Conservation (phyloP, 495 filamentous ascomycete genomes). For the Collariella sp. region DNA sequence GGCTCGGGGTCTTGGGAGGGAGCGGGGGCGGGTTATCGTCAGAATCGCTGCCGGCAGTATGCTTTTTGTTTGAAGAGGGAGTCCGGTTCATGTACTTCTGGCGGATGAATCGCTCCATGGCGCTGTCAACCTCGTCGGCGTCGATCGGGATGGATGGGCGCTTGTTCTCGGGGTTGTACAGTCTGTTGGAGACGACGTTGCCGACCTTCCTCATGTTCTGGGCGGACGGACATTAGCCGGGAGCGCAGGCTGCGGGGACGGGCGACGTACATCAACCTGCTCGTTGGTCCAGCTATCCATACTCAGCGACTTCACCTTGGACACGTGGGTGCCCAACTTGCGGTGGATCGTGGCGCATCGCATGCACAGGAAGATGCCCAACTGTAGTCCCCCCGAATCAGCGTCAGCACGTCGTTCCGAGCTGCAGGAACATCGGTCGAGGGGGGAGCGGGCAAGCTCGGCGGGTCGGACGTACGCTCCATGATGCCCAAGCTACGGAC, state of each 20-base stretch:
- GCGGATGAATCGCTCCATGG: constrained; percentile 88
- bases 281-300: constrained; percentile 96
- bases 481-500: constrained; percentile 86
- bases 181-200: constrained; percentile 74
- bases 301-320: constrained; percentile 94
- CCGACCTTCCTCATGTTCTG: constrained; percentile 90
- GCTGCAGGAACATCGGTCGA: not conserved
- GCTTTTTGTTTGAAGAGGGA: constrained; percentile 29
- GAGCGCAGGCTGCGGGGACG: not conserved
- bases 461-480: constrained; percentile 64
- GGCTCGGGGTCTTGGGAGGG: constrained; percentile 71
- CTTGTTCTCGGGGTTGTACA: constrained; percentile 75
- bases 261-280: constrained; percentile 74
- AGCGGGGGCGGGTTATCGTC: constrained; percentile 65
- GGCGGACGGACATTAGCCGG: constrained; percentile 18
- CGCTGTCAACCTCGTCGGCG: constrained; percentile 80
- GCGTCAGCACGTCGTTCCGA: not conserved
- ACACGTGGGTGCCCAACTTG: constrained; percentile 94
- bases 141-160: constrained; percentile 78
- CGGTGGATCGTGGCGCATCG: constrained; percentile 93
- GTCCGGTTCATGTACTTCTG: constrained; percentile 71
- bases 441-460: not conserved
- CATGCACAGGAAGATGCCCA: constrained; percentile 96
- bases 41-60: constrained; percentile 39
- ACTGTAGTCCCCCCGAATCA: constrained; percentile 39